These are phyloP conservation scores for Urochloa ruziziensis DNA, from an alignment of 176 grass and related monocot genomes.

Conservation along the genomic window DNA sequence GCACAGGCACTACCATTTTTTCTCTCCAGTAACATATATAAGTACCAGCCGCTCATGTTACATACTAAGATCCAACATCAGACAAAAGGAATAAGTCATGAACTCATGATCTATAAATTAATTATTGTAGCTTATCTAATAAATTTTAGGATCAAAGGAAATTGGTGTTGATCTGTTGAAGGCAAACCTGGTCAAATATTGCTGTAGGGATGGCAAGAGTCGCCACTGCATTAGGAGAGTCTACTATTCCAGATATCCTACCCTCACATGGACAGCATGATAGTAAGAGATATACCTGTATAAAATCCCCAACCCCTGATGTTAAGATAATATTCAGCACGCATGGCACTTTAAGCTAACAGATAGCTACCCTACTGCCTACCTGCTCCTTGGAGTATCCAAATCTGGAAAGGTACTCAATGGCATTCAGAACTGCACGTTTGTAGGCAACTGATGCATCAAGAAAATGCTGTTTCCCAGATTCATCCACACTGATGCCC, in stretches of 20 bases:
- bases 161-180: conserved; percentile 3
- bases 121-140: background rate
- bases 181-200: conserved; percentile 84
- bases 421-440: conserved; percentile 83
- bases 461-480: conserved; percentile 86
- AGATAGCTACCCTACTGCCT: background rate
- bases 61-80: background rate
- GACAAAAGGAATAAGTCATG: background rate
- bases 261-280: conserved; percentile 96
- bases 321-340: conserved; percentile 17
- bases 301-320: background rate
- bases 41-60: background rate
- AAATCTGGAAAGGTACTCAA: conserved; percentile 83
- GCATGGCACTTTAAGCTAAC: conserved; percentile 5
- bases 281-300: conserved; percentile 81
- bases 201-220: conserved; percentile 87
- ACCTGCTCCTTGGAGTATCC: conserved; percentile 99
- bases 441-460: conserved; percentile 90
- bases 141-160: background rate
- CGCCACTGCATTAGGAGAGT: conserved; percentile 79
- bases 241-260: conserved; percentile 93
- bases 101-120: background rate
- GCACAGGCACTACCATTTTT: background rate
- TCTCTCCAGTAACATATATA: background rate
- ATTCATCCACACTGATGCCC: conserved; percentile 94